Evolutionary conservation across 345 rosid genomes (phyloP).

Genomic region (Salix arbutifolia): DNA sequence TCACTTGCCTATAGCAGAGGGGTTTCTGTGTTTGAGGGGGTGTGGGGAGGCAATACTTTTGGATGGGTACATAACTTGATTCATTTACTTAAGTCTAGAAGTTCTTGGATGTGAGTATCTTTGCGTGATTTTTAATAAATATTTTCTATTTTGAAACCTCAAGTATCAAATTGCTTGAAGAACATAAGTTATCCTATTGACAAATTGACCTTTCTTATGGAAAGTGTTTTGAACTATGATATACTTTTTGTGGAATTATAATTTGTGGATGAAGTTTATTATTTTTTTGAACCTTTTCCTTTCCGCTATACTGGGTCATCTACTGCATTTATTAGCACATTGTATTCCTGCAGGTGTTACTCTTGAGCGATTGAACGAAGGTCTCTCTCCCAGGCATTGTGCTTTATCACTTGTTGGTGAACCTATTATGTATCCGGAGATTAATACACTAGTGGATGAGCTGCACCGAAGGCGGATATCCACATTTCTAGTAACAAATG

Average conservation of each 20-base stretch:
- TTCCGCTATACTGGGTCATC: background rate
- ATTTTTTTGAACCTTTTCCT: background rate
- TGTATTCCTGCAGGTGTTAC: conserved; percentile 64
- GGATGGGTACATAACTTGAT: no score
- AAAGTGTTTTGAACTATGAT: no score
- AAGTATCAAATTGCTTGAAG: no score
- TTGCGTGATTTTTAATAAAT: no score
- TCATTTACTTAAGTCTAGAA: no score
- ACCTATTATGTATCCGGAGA: conserved; percentile 96
- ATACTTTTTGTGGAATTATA: no score
- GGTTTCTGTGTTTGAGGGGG: no score
- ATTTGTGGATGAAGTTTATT: background rate
- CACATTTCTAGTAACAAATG: conserved; percentile 94
- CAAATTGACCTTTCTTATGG: no score
- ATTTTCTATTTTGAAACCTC: no score
- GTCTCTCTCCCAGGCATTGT: conserved; percentile 88
- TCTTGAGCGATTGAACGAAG: conserved; percentile 67
- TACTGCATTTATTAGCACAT: conserved; percentile 6
- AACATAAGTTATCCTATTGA: no score
- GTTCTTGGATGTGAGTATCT: no score
- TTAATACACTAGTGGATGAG: conserved; percentile 84
- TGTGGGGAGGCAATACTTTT: no score
- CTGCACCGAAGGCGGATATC: conserved; percentile 78
- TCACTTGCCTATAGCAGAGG: background rate
- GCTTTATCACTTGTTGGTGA: conserved; percentile 97